A percentile compares a stretch with the other conserved stretches of the same genome.
Conservation (phyloP, 768 basidiomycete species). For the Kwoniella sp. region DNA sequence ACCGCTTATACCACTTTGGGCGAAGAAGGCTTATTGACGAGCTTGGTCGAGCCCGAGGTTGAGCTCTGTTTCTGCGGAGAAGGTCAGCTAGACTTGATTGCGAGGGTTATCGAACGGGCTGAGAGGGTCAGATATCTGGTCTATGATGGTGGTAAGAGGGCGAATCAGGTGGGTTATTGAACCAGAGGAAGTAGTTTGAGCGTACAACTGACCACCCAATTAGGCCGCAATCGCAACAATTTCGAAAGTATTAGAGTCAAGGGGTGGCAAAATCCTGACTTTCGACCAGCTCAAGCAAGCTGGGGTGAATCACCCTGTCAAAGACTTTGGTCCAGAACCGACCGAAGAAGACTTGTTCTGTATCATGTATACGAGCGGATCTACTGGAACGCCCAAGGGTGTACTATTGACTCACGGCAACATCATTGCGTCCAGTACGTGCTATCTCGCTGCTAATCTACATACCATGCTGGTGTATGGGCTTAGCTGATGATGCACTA, state of each 20-base stretch:
- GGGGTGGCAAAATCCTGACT: conserved; percentile 64
- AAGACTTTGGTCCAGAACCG: conserved; percentile 60
- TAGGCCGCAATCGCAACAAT: conserved; percentile 64
- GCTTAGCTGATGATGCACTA: not conserved
- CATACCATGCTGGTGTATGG: no score
- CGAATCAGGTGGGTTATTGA: conserved; percentile 34
- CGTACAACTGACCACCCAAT: not conserved
- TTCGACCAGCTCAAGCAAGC: conserved; percentile 69
- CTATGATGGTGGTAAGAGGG: conserved; percentile 68
- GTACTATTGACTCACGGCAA: conserved; percentile 84
- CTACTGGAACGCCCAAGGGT: conserved; percentile 90
- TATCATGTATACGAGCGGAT: conserved; percentile 73
- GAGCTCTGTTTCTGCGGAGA: conserved; percentile 85
- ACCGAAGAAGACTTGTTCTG: conserved; percentile 63
- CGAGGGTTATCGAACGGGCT: conserved; percentile 69
- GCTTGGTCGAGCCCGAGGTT: conserved; percentile 81
- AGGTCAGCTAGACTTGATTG: conserved; percentile 74
- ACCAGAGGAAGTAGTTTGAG: no score
- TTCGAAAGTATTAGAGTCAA: conserved; percentile 56
- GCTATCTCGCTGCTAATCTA: not conserved
- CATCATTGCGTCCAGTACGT: conserved; percentile 68
- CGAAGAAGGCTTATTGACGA: conserved; percentile 70
- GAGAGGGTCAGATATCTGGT: conserved; percentile 76
- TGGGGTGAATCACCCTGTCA: conserved; percentile 64
- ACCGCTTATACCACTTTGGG: conserved; percentile 56